phyloP scores from a whole-genome alignment of 305 asterid genomes.

The Andrographis paniculata region DNA sequence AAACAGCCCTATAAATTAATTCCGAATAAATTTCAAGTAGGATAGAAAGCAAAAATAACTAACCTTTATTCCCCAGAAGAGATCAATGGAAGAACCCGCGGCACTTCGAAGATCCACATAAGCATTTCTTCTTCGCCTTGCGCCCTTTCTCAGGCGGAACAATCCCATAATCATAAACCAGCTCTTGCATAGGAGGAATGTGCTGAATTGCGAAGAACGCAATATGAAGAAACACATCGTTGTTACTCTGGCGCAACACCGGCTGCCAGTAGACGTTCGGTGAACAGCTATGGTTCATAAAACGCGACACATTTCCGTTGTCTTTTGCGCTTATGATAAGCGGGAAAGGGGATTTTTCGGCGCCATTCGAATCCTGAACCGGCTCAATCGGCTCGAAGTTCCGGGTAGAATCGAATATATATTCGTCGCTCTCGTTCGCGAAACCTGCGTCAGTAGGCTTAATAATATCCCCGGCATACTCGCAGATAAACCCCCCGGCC shows the following conservation, averaged over 20 bases:
- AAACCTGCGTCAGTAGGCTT: not conserved
- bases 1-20: not conserved
- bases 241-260: constrained; percentile 41
- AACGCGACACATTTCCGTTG: constrained; percentile 61
- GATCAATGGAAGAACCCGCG: constrained; percentile 46
- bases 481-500: not conserved
- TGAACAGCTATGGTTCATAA: constrained; percentile 68
- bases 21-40: not conserved
- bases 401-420: constrained; percentile 57
- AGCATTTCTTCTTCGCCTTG: constrained; percentile 44
- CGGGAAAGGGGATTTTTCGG: constrained; percentile 41
- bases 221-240: constrained; percentile 45
- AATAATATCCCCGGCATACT: constrained; percentile 1
- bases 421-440: constrained; percentile 1
- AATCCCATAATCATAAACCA: constrained; percentile 54
- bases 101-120: constrained; percentile 51
- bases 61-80: constrained; percentile 3
- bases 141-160: constrained; percentile 31
- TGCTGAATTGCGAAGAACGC: constrained; percentile 56
- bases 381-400: constrained; percentile 34
- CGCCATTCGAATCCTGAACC: constrained; percentile 22
- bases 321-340: constrained; percentile 45
- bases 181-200: constrained; percentile 72
- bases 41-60: constrained; percentile 1
- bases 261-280: constrained; percentile 69